A percentile compares a stretch with the other conserved stretches of the same genome.
These are phyloP conservation scores for Crithidia sp. DNA, from an alignment of 208 protist genomes.

Conservation along the genomic window DNA sequence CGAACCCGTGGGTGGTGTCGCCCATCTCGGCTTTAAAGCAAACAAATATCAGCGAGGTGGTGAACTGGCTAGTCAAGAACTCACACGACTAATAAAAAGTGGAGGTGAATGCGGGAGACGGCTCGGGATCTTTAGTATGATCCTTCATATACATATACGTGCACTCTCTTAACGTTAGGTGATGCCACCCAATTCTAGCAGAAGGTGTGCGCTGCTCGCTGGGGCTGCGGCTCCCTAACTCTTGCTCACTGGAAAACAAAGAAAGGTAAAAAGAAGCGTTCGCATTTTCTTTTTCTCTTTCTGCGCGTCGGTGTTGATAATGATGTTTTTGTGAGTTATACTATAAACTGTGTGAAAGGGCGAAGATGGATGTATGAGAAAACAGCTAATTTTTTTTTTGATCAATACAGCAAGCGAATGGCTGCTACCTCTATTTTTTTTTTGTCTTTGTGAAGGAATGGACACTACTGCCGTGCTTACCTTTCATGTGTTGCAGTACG, in stretches of 20 bases:
- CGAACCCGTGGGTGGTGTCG: constrained; percentile 71
- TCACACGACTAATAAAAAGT: constrained; percentile 42
- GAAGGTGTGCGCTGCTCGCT: too few species aligned
- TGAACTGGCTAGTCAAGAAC: constrained; percentile 81
- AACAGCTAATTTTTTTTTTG: background rate
- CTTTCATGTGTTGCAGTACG: too few species aligned
- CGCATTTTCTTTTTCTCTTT: background rate
- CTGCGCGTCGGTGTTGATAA: background rate
- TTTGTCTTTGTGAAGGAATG: background rate
- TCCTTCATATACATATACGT: too few species aligned
- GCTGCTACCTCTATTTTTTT: background rate
- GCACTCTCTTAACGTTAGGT: too few species aligned
- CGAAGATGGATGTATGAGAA: too few species aligned
- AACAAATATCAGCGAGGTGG: constrained; percentile 77
- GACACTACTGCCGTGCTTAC: too few species aligned
- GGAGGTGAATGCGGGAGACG: too few species aligned
- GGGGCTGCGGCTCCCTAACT: too few species aligned
- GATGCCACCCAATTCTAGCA: too few species aligned
- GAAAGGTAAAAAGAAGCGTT: background rate
- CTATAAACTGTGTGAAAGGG: too few species aligned
- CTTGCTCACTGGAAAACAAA: background rate
- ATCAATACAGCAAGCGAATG: background rate
- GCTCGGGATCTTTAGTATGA: too few species aligned
- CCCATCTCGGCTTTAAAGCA: constrained; percentile 67
- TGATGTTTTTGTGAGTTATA: too few species aligned